A percentile compares a stretch with the other conserved stretches of the same genome.
Evolutionary conservation across 179 eudicot genomes (phyloP).

Genomic region (Spinacia oleracea): DNA sequence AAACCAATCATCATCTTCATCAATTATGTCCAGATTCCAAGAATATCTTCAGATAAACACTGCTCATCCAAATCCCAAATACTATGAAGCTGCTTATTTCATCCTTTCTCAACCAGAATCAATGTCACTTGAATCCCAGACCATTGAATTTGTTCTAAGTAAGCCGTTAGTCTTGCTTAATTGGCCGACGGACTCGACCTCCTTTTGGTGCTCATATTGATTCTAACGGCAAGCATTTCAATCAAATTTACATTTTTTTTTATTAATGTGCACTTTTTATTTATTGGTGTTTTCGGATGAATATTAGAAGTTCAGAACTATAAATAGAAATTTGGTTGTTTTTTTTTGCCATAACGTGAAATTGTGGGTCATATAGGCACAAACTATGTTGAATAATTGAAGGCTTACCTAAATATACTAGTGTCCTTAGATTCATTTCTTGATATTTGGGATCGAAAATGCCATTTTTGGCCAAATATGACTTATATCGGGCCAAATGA

Average conservation of each 20-base stretch:
- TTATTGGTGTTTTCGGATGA: neutral
- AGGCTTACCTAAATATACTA: too few relatives aligned
- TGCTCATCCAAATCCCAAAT: constrained; percentile 75
- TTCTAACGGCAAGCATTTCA: constrained; percentile 21
- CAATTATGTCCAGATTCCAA: constrained; percentile 57
- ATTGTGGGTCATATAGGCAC: neutral
- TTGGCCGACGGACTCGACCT: constrained; percentile 60
- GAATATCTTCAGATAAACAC: constrained; percentile 67
- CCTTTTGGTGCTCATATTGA: constrained; percentile 65
- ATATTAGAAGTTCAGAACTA: neutral
- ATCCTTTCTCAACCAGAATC: constrained; percentile 54
- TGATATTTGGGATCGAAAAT: too few relatives aligned
- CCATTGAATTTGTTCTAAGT: constrained; percentile 48
- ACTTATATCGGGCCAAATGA: too few relatives aligned
- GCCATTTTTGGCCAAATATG: too few relatives aligned
- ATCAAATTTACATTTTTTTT: too few relatives aligned
- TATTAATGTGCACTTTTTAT: neutral
- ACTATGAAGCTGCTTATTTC: constrained; percentile 62
- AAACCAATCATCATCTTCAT: neutral
- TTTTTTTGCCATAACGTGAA: neutral
- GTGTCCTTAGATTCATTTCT: too few relatives aligned
- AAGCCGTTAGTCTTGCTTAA: constrained; percentile 72
- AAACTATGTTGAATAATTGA: neutral
- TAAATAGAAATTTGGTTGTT: neutral
- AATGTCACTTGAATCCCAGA: constrained; percentile 50